phyloP scores from a whole-genome alignment of 139 green algal genomes.

The Chlorella sp. region DNA sequence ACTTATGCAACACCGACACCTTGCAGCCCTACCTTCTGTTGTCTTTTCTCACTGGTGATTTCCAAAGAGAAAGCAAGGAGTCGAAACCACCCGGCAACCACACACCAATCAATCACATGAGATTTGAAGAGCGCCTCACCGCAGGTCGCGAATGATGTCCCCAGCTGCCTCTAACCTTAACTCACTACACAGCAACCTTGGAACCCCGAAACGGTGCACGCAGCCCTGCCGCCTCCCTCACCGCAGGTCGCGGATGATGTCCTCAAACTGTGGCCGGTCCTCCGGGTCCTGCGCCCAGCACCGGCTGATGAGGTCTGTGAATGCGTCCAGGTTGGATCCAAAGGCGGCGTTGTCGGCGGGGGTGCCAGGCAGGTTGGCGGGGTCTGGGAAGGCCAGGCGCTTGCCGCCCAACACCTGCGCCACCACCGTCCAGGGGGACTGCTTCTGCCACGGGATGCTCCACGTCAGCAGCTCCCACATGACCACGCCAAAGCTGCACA shows the following conservation, averaged over 20 bases:
- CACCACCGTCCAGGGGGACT: conserved; percentile 48
- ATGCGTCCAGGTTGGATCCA: conserved; percentile 40
- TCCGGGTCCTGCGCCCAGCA: conserved; percentile 77
- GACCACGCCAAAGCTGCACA: conserved; percentile 19
- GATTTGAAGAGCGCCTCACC: too few species aligned
- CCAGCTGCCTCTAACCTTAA: too few species aligned
- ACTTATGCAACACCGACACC: too few species aligned
- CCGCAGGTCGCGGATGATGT: conserved; percentile 44
- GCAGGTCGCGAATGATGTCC: too few species aligned
- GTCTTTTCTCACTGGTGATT: too few species aligned
- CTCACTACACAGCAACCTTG: too few species aligned
- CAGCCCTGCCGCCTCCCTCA: not conserved
- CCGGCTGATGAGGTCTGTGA: conserved; percentile 65
- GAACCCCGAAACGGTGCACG: too few species aligned
- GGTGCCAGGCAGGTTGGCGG: conserved; percentile 9
- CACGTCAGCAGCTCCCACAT: conserved; percentile 75
- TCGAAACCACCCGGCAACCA: too few species aligned
- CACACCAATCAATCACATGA: too few species aligned
- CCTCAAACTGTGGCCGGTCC: conserved; percentile 61
- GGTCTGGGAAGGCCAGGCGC: not conserved
- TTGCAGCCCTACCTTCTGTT: too few species aligned
- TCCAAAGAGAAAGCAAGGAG: too few species aligned
- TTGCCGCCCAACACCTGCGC: not conserved
- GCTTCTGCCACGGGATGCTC: conserved; percentile 69
- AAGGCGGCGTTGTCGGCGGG: conserved; percentile 9